Percentiles rank a stretch among this genome's conserved stretches.
phyloP scores from a whole-genome alignment of 2,329 filamentous ascomycete genomes.

The Microascus cirrosus region DNA sequence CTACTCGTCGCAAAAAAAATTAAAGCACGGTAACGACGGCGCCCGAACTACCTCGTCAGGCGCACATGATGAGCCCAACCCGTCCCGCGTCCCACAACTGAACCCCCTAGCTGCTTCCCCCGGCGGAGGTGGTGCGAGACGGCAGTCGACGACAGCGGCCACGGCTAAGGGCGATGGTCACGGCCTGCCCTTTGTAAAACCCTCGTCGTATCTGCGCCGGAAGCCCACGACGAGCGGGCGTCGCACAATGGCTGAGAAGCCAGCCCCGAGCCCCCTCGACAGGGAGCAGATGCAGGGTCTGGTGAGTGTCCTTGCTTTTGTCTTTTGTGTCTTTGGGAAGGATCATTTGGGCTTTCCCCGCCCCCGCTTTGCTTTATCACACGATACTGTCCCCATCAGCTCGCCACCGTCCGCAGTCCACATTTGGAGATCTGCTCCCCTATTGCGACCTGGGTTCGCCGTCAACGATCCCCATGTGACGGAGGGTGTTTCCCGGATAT shows the following conservation, averaged over 20 bases:
- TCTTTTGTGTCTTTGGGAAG: constrained; percentile 4
- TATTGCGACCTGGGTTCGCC: not conserved
- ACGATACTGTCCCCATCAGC: too few species aligned
- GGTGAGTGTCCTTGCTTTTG: constrained; percentile 35
- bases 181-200: constrained; percentile 47
- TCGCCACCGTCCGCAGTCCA: too few species aligned
- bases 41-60: not conserved
- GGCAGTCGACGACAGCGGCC: not conserved
- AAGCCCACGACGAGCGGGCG: constrained; percentile 11
- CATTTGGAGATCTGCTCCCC: not conserved
- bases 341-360: not conserved
- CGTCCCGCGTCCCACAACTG: constrained; percentile 3
- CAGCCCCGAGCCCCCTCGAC: constrained; percentile 45
- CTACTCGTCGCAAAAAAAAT: not conserved
- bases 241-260: constrained; percentile 7
- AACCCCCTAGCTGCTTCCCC: constrained; percentile 7
- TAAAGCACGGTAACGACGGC: not conserved
- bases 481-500: too few species aligned
- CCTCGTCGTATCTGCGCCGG: constrained; percentile 45
- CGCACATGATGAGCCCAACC: constrained; percentile 3
- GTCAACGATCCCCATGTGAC: too few species aligned
- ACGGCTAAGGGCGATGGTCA: constrained; percentile 16
- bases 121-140: constrained; percentile 3
- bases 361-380: not conserved
- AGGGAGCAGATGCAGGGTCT: constrained; percentile 69